A percentile compares a stretch with the other conserved stretches of the same genome.
phyloP scores from a whole-genome alignment of 495 filamentous ascomycete genomes.

The Margaritispora aquatica region DNA sequence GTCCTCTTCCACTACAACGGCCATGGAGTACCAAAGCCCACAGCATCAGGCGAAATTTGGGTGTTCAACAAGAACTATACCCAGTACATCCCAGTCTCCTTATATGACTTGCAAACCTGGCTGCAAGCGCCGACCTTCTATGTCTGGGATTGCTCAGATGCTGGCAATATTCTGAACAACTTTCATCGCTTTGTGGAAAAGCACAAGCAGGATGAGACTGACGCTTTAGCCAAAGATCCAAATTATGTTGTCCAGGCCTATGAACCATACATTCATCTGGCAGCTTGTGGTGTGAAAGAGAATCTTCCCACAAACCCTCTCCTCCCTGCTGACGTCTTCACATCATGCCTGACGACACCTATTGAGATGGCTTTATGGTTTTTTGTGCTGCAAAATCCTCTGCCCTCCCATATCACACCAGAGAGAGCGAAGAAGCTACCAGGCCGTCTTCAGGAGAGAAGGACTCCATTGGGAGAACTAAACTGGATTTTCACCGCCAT shows the following conservation, averaged over 20 bases:
- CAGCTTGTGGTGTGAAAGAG: conserved; percentile 82
- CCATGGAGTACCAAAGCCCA: conserved; percentile 96
- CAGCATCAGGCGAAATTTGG: conserved; percentile 95
- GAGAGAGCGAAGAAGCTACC: conserved; percentile 78
- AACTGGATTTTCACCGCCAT: conserved; percentile 99
- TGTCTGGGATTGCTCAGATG: conserved; percentile 95
- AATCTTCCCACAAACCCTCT: conserved; percentile 95
- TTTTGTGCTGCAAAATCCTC: conserved; percentile 87
- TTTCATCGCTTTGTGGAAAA: conserved; percentile 93
- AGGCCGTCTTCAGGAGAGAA: conserved; percentile 82
- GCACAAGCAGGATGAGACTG: conserved; percentile 78
- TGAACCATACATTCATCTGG: conserved; percentile 78
- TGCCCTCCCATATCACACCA: conserved; percentile 65
- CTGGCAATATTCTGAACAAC: conserved; percentile 89
- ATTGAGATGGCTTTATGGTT: conserved; percentile 96
- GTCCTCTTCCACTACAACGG: conserved; percentile 98
- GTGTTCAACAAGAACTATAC: conserved; percentile 99
- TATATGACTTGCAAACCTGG: conserved; percentile 96
- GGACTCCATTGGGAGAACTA: conserved; percentile 90
- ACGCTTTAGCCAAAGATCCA: conserved; percentile 65
- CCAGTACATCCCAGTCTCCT: conserved; percentile 94
- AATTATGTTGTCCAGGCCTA: conserved; percentile 60
- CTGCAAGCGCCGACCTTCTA: conserved; percentile 92
- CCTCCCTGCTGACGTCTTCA: conserved; percentile 92
- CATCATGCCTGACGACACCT: conserved; percentile 90